Evolutionary conservation across 2,329 filamentous ascomycete species (phyloP), one percentile per base, ranked within the genome.

Genomic region (Fusarium napiforme): DNA sequence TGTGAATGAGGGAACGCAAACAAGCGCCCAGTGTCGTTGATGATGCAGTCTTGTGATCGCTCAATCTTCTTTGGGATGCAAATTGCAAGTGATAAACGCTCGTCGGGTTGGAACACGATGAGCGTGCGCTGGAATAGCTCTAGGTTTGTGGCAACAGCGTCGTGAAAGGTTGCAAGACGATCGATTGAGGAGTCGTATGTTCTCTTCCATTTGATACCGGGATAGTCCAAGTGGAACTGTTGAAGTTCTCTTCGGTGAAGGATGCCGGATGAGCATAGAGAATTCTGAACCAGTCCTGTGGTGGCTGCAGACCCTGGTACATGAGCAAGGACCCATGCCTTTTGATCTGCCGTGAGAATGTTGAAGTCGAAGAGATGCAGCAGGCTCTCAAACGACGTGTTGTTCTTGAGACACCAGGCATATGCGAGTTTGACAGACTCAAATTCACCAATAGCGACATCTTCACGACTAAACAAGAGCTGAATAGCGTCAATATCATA

Each of bases 41-140:
- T 65, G 1, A n/a, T 5, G 4, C 34, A 64, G 6, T 65, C 47
- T 15, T 56, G 63, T 0, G 47, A 56, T 0, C 47, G 59, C 9
- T 42, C 26, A 4, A 65, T n/a, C 10, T 30, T 64, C 12, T 42
- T 65, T 7, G 63, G 59, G 21, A 65, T 56, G 12, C 64, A 65
- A 5, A 65, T 16, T 0, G 63, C 63, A 0, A 65, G 19, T 0
- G 63, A 64, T 11, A 64, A 12, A 1, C 59, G 34, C 1, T 65
- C 47, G 7, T 65, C 9, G 0, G 63, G 59, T 3, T 56, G 47
- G 7, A 65, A 65, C 1, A 56, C 40, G 2, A 64, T 47, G 1
- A 64, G 19, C 12, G 59, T 65, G 4, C 47, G 59, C 11, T 65
- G 59, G 12, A 65, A 65, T 1, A 65, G 9, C 5, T 56, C 59